Conservation (phyloP, 2,329 filamentous ascomycete genomes). For the Diplodia scrobiculata region DNA sequence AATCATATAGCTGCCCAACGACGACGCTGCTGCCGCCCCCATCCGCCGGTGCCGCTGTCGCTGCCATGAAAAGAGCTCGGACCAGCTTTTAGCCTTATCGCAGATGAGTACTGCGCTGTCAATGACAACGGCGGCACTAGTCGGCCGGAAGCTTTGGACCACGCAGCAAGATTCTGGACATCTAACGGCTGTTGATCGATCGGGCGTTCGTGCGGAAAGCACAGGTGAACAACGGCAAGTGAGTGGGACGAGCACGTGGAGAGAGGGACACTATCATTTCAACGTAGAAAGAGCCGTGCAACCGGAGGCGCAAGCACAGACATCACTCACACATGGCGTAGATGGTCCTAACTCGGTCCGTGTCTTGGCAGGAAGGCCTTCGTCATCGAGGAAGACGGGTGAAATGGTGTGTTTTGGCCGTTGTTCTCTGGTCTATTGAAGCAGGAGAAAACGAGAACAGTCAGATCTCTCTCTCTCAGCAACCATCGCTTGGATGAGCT, state of each 20-base stretch:
- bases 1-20: slow-evolving; percentile 4
- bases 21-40: background rate
- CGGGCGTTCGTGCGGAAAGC: background rate
- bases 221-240: background rate
- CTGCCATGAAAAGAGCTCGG: background rate
- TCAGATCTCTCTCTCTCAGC: background rate
- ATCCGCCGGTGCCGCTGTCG: background rate
- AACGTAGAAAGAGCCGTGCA: background rate
- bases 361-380: background rate
- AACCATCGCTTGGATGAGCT: background rate
- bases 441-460: background rate
- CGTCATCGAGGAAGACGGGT: background rate
- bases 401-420: background rate
- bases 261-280: slow-evolving; percentile 7
- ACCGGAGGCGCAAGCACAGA: background rate
- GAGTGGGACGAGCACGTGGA: background rate
- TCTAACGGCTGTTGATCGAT: background rate
- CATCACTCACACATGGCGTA: background rate
- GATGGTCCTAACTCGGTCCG: background rate
- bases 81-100: background rate
- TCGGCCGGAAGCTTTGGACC: background rate
- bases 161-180: background rate
- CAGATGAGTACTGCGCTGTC: background rate
- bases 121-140: background rate
- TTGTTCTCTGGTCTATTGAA: background rate